Base-by-base conservation (phyloP, 73 alveolate genomes). In the Paramecium octaurelia region DNA sequence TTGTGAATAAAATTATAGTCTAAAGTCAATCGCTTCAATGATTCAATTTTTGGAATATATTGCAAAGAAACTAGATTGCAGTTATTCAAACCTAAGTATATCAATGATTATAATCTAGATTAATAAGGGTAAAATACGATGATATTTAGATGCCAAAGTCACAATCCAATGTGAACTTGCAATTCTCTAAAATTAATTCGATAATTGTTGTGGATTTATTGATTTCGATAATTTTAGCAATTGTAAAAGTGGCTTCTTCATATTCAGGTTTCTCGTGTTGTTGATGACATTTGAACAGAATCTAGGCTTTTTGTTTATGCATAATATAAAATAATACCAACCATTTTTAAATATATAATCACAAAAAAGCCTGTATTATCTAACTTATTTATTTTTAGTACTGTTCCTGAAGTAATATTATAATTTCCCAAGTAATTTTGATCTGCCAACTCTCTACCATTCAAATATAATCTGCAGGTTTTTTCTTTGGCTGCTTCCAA, bases 361-460 rank as follows among this genome's bases (percentile, higher is more conserved):
- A 75, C 88, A 75, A 31, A 75, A 75, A 75, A 36, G 88, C 88
- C 18, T 75, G 31, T 16, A 75, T 75, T 34, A 75, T 75, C 88
- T 75, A 36, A 75, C 18, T 29, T 54, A 75, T 34, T 31, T 36
- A 36, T 14, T 31, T 29, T 75, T 14, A 40, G 18, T 75, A 75
- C 88, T 14, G 59, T 34, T 75, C 88, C 88, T 16, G 42, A 21
- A 40, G 36, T 75, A 36, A 75, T 29, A 2, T 34, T 21, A 40
- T 75, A 75, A 75, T 75, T 75, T 29, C 88, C 88, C 16, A 75
- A 36, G 1, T 34, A 40, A 40, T 75, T 36, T 31, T 75, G 88
- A 75, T 75, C 88, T 34, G 3, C n/a, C n/a, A 75, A 44, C 31
- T 75, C 88, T 75, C 68, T 75, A 1, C 88, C 88, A 40, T 40